Percentiles rank a stretch among this genome's conserved stretches.
Evolutionary conservation across 108 stramenopile genomes (phyloP).

Genomic region (Skeletonema tropicum): DNA sequence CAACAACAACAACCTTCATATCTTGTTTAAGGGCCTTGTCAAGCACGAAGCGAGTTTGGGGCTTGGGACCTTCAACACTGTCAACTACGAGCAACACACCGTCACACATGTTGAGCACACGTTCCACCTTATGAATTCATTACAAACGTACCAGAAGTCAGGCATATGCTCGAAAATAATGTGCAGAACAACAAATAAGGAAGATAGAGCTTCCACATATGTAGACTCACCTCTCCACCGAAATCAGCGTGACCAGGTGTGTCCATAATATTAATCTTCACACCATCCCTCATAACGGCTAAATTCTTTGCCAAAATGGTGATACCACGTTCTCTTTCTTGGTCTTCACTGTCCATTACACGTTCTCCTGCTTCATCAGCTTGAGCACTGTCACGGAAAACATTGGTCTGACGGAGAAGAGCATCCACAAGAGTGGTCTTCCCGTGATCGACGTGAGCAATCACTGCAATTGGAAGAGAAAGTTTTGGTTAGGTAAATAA

Average conservation of each 20-base stretch:
- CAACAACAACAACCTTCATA: slow-evolving; percentile 94
- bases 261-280: slow-evolving; percentile 98
- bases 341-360: slow-evolving; percentile 98
- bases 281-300: slow-evolving; percentile 90
- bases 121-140: slow-evolving; percentile 60
- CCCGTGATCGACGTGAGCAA: slow-evolving; percentile 97
- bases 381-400: slow-evolving; percentile 92
- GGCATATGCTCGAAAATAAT: neutral
- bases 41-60: slow-evolving; percentile 97
- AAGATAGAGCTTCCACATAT: neutral
- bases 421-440: slow-evolving; percentile 98
- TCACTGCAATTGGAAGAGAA: slow-evolving; percentile 70
- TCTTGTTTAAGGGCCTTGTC: slow-evolving; percentile 96
- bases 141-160: neutral
- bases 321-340: slow-evolving; percentile 98
- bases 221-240: slow-evolving; percentile 90
- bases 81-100: slow-evolving; percentile 98
- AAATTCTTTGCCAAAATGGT: slow-evolving; percentile 98
- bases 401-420: slow-evolving; percentile 90
- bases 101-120: slow-evolving; percentile 97
- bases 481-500: neutral
- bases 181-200: neutral
- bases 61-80: slow-evolving; percentile 98
- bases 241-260: slow-evolving; percentile 99
- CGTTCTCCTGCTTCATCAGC: slow-evolving; percentile 88